A percentile compares a stretch with the other conserved stretches of the same genome.
phyloP scores from a whole-genome alignment of 768 basidiomycete species.

The Phlebiopsis gigantea region DNA sequence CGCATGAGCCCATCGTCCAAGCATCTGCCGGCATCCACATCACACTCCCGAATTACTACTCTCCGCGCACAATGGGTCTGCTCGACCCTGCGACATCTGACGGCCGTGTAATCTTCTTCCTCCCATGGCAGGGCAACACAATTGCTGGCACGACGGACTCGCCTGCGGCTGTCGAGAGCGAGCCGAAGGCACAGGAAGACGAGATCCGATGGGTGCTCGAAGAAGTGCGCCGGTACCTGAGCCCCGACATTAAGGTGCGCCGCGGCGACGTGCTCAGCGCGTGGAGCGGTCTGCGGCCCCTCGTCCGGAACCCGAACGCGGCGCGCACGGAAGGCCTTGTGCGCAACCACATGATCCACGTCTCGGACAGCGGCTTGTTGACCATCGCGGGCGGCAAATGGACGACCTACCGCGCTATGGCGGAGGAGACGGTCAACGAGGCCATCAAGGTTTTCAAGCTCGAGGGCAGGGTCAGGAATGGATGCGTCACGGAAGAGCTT shows the following conservation, averaged over 20 bases:
- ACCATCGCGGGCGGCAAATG: constrained; percentile 98
- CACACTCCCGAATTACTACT: constrained; percentile 95
- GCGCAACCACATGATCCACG: constrained; percentile 88
- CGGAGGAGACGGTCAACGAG: constrained; percentile 86
- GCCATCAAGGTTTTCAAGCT: constrained; percentile 79
- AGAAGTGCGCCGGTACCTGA: constrained; percentile 85
- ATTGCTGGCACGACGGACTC: constrained; percentile 97
- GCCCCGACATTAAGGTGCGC: constrained; percentile 89
- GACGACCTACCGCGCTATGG: constrained; percentile 98
- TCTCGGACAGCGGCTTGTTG: constrained; percentile 73
- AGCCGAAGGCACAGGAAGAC: constrained; percentile 84
- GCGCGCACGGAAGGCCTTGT: constrained; percentile 84
- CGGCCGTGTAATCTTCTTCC: constrained; percentile 97
- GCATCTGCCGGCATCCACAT: constrained; percentile 94
- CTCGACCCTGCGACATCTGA: constrained; percentile 94
- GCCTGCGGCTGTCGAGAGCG: constrained; percentile 60
- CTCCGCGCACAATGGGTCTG: constrained; percentile 90
- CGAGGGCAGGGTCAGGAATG: constrained; percentile 43
- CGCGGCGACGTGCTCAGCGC: constrained; percentile 93
- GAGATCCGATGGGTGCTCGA: constrained; percentile 97
- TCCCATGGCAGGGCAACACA: constrained; percentile 97
- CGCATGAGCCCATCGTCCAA: constrained; percentile 82
- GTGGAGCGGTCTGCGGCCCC: constrained; percentile 88
- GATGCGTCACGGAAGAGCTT: constrained; percentile 75
- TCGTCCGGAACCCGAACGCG: constrained; percentile 77